Evolutionary conservation across 2,329 filamentous ascomycete genomes (phyloP), one percentile per base, ranked within the genome.

Genomic region (Calonectria leucothoes): DNA sequence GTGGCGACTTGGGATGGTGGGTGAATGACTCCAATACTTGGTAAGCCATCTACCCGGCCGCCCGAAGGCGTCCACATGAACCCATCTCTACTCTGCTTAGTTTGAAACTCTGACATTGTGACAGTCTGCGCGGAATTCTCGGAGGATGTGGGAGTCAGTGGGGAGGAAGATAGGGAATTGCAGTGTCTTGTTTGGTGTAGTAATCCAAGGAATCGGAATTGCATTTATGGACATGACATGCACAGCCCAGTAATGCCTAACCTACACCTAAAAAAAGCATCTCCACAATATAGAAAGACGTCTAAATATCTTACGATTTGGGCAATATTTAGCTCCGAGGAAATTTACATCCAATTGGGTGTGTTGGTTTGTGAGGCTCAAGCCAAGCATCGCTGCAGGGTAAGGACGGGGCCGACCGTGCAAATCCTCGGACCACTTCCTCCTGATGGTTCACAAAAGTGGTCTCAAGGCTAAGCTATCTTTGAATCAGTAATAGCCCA

Each of bases 61-160:
- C 29, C 61, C 6, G 67, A 67, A 2, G 71, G 67, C 7, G 71
- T 70, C 71, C 71, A 73, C n/a, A 49, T 70, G n/a, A 73, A 73
- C 2, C 71, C 71, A 17, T 73, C 71, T 23, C 55, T 59, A 14
- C 55, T 59, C n/a, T 59, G 55, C n/a, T 59, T 59, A 35, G 55
- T 23, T n/a, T 59, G 33, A 35, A 59, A 59, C 20, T 59, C n/a
- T 37, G 33, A 23, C 55, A 59, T 59, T 14, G 8, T 59, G 6
- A 4, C 20, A 25, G 8, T 14, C n/a, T 17, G 15, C 8, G 14
- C 23, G 20, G 20, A 37, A 25, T 31, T n/a, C 4, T 25, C 31
- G 33, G n/a, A 23, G 11, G 14, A 27, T 17, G 6, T 8, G 12
- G 37, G 5, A 33, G 11, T 23, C 10, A 14, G 23, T 25, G 25